A percentile compares a stretch with the other conserved stretches of the same genome.
Evolutionary conservation across 1,284 basidiomycete genomes (phyloP).

Genomic region (Trichosporon faecale): DNA sequence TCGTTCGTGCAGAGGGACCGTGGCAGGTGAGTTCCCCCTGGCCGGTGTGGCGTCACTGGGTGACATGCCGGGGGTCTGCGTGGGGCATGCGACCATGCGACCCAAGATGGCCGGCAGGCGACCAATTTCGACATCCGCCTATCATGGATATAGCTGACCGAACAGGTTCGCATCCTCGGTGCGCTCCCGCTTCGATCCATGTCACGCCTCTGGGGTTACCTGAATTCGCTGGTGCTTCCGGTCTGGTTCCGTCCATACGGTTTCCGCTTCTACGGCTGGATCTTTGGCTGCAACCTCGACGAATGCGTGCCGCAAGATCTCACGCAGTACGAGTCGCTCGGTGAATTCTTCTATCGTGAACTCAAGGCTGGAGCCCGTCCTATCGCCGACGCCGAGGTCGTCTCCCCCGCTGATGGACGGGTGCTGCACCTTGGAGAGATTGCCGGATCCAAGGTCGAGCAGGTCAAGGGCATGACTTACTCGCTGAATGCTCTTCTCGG

Average conservation of each 20-base stretch:
- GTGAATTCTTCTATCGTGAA: slow-evolving; percentile 91
- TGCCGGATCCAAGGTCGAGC: slow-evolving; percentile 76
- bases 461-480: slow-evolving; percentile 97
- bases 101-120: background rate
- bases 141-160: slow-evolving; percentile 11
- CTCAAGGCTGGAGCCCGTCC: slow-evolving; percentile 79
- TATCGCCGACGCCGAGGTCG: slow-evolving; percentile 73
- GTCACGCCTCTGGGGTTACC: slow-evolving; percentile 91
- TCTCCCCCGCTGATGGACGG: slow-evolving; percentile 89
- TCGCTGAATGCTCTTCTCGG: slow-evolving; percentile 90
- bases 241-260: slow-evolving; percentile 90
- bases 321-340: slow-evolving; percentile 72
- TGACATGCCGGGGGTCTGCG: background rate
- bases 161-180: slow-evolving; percentile 88
- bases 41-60: background rate
- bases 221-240: slow-evolving; percentile 88
- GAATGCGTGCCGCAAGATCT: slow-evolving; percentile 82
- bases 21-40: slow-evolving; percentile 73
- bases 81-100: background rate
- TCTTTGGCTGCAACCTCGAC: slow-evolving; percentile 91
- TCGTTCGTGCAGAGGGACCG: slow-evolving; percentile 67
- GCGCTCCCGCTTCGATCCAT: slow-evolving; percentile 90
- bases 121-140: background rate
- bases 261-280: slow-evolving; percentile 75
- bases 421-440: slow-evolving; percentile 92